A percentile compares a stretch with the other conserved stretches of the same genome.
These are phyloP conservation scores for Inonotus hispidus DNA, from an alignment of 1,284 basidiomycete genomes.

Conservation along the genomic window DNA sequence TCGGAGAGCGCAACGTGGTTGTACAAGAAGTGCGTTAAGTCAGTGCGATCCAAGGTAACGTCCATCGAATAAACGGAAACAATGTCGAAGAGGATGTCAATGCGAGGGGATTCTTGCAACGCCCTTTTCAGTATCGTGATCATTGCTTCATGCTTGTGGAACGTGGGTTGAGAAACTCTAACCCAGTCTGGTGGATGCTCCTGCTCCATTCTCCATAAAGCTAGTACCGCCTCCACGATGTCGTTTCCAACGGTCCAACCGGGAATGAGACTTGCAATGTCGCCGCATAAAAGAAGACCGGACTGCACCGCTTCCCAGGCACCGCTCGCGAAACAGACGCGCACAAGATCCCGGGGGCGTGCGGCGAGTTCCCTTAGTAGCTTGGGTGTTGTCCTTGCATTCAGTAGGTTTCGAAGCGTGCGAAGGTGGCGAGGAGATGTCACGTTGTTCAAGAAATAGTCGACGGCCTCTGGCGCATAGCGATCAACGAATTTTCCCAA, in stretches of 20 bases:
- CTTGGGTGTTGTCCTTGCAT: constrained; percentile 71
- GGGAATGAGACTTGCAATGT: constrained; percentile 65
- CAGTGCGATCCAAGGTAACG: constrained; percentile 78
- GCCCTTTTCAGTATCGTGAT: constrained; percentile 76
- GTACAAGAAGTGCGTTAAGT: constrained; percentile 86
- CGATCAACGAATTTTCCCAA: constrained; percentile 89
- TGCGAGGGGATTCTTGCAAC: constrained; percentile 61
- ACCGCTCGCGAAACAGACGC: constrained; percentile 51
- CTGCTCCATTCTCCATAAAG: constrained; percentile 63
- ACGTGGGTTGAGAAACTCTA: constrained; percentile 44
- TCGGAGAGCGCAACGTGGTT: constrained; percentile 71
- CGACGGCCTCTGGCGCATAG: constrained; percentile 81
- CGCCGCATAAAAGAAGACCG: constrained; percentile 72
- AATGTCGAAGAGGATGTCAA: constrained; percentile 88
- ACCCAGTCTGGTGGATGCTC: constrained; percentile 30
- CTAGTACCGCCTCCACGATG: constrained; percentile 64
- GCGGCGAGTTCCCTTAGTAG: constrained; percentile 71
- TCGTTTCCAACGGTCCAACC: constrained; percentile 71
- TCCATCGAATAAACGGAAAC: constrained; percentile 80
- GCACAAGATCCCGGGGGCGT: constrained; percentile 57
- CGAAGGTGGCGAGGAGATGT: constrained; percentile 70
- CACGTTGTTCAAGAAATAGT: constrained; percentile 81
- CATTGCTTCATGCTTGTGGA: constrained; percentile 65
- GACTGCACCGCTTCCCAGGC: constrained; percentile 55
- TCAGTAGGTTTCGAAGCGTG: constrained; percentile 77